Evolutionary conservation across 2,329 filamentous ascomycete genomes (phyloP).

Genomic region (Cladophialophora yegresii): DNA sequence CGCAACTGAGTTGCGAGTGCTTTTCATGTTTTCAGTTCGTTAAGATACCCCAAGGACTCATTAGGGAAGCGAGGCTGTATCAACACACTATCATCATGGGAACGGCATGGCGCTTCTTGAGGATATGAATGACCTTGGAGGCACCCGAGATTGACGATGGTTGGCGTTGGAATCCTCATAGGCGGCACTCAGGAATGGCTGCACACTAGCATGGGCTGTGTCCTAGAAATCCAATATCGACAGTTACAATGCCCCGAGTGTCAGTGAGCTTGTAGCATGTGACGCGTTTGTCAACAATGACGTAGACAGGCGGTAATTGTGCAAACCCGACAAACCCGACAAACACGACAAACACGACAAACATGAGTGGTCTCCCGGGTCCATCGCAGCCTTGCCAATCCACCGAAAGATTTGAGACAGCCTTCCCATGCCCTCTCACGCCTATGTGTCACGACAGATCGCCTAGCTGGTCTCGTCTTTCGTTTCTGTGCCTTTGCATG

Average conservation of each 20-base stretch:
- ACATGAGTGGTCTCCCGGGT: not conserved
- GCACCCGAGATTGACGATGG: constrained; percentile 8
- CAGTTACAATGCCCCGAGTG: not conserved
- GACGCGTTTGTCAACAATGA: constrained; percentile 30
- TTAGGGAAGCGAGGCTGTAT: constrained; percentile 36
- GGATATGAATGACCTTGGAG: constrained; percentile 64
- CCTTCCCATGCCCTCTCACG: no score
- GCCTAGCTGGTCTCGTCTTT: not conserved
- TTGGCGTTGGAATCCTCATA: constrained; percentile 11
- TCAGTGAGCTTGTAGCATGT: constrained; percentile 18
- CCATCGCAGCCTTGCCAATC: not conserved
- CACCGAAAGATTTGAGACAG: not conserved
- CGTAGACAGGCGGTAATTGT: constrained; percentile 10
- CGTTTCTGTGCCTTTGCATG: not conserved
- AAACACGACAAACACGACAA: constrained; percentile 26
- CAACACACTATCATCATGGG: constrained; percentile 22
- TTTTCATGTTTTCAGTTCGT: constrained; percentile 23
- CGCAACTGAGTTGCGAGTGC: constrained; percentile 11
- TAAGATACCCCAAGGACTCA: constrained; percentile 36
- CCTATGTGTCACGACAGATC: not conserved
- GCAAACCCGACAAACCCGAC: no score
- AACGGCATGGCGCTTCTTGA: constrained; percentile 42
- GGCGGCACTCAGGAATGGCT: not conserved
- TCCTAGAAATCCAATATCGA: not conserved
- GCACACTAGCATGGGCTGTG: constrained; percentile 4